Percentiles rank a stretch among this genome's conserved stretches.
Evolutionary conservation across 768 basidiomycete genomes (phyloP).

Genomic region (Leccinum incarnatum): DNA sequence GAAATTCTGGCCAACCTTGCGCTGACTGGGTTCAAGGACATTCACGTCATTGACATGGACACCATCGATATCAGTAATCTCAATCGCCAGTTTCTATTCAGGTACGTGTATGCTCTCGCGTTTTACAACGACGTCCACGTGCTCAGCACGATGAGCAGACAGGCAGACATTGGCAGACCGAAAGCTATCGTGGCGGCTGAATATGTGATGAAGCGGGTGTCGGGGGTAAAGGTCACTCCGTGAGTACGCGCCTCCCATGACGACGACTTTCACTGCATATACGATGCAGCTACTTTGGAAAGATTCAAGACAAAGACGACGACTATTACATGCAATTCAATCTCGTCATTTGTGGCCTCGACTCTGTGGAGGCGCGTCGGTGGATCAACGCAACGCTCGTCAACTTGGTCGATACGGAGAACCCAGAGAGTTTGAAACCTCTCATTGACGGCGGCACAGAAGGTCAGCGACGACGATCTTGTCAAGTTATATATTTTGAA

Average conservation of each 20-base stretch:
- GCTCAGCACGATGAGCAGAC: conserved; percentile 41
- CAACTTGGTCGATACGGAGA: conserved; percentile 89
- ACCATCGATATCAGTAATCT: conserved; percentile 99
- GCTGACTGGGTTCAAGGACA: conserved; percentile 94
- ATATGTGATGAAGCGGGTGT: conserved; percentile 94
- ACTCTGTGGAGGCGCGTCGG: conserved; percentile 93
- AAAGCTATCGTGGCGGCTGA: conserved; percentile 95
- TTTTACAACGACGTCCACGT: not conserved
- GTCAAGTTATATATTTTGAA: not conserved
- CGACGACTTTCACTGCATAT: conserved; percentile 7
- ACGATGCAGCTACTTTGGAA: conserved; percentile 78
- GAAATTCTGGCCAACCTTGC: conserved; percentile 98
- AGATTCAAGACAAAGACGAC: conserved; percentile 97
- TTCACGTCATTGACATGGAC: conserved; percentile 99
- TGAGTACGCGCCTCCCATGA: conserved; percentile 41
- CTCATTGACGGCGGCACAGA: conserved; percentile 99
- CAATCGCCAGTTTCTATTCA: conserved; percentile 96
- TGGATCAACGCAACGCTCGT: conserved; percentile 99
- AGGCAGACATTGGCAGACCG: conserved; percentile 87
- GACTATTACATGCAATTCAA: conserved; percentile 97
- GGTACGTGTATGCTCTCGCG: conserved; percentile 44
- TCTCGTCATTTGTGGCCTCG: conserved; percentile 94
- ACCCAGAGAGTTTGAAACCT: conserved; percentile 91
- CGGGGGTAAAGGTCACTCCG: conserved; percentile 96
- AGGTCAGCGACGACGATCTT: conserved; percentile 46